phyloP scores from a whole-genome alignment of 768 basidiomycete genomes.

The Pisolithus sp. region DNA sequence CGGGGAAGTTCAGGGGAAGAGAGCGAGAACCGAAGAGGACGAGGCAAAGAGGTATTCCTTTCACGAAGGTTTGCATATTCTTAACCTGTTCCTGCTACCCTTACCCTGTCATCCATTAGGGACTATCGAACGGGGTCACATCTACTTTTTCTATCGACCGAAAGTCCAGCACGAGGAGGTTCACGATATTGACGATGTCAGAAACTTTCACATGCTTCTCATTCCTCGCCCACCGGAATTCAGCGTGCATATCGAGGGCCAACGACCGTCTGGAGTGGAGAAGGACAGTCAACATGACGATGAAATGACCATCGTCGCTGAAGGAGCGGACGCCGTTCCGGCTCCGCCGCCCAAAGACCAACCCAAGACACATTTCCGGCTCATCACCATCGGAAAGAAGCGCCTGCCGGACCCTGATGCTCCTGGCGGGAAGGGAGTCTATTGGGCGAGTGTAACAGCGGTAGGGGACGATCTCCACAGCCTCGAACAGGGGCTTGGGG shows the following conservation, averaged over 20 bases:
- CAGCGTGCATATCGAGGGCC: constrained; percentile 11
- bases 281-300: constrained; percentile 16
- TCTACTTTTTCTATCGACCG: constrained; percentile 63
- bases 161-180: constrained; percentile 48
- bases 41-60: constrained; percentile 12
- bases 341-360: constrained; percentile 29
- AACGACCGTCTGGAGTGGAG: constrained; percentile 13
- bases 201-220: constrained; percentile 54
- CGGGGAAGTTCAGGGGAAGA: constrained; percentile 6
- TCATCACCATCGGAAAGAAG: constrained; percentile 55
- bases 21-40: constrained; percentile 13
- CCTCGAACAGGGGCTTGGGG: constrained; percentile 44
- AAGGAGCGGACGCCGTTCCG: constrained; percentile 47
- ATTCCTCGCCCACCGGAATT: constrained; percentile 49
- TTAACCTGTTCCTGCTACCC: neutral
- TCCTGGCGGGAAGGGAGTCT: constrained; percentile 34
- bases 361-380: constrained; percentile 40
- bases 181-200: constrained; percentile 50
- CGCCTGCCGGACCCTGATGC: constrained; percentile 42
- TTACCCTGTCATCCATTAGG: constrained; percentile 27
- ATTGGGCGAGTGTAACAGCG: constrained; percentile 47
- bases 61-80: constrained; percentile 4
- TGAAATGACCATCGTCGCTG: constrained; percentile 38
- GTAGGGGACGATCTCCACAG: constrained; percentile 45
- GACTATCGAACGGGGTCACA: constrained; percentile 51